Evolutionary conservation across 2,329 filamentous ascomycete species (phyloP).

Genomic region (Rosellinia necatrix): DNA sequence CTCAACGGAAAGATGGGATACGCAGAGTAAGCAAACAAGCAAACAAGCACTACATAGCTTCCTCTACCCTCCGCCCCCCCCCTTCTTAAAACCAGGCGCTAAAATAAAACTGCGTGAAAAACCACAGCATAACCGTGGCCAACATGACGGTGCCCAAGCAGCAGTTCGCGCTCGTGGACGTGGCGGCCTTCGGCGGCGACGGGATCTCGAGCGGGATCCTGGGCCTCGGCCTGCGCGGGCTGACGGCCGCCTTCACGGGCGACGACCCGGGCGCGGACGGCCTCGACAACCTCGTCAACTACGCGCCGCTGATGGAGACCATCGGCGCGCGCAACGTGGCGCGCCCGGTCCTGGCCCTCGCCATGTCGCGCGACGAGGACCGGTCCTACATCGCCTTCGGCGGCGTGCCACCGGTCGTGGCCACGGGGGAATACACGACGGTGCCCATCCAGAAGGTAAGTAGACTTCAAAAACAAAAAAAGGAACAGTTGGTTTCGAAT

Average conservation of each 20-base stretch:
- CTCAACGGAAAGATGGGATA: background rate
- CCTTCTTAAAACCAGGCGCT: background rate
- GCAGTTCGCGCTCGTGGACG: background rate
- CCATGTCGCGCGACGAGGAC: background rate
- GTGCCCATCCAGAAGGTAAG: background rate
- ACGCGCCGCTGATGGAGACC: background rate
- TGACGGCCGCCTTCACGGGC: slow-evolving; percentile 28
- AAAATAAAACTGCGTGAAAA: no score
- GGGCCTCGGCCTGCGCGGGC: slow-evolving; percentile 39
- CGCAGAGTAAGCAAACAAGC: background rate
- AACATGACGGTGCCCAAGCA: background rate
- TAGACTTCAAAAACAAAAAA: background rate
- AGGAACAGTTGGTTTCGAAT: no score
- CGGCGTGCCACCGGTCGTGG: background rate
- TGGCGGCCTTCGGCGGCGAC: slow-evolving; percentile 24
- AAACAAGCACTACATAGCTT: no score
- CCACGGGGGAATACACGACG: background rate
- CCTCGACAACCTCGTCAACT: background rate
- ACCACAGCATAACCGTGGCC: background rate
- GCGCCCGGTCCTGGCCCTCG: background rate
- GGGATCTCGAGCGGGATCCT: slow-evolving; percentile 41
- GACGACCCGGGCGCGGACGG: background rate
- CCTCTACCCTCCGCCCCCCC: no score
- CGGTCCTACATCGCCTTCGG: background rate
- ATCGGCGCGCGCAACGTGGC: background rate